A percentile compares a stretch with the other conserved stretches of the same genome.
These are phyloP conservation scores for Mitragyna speciosa DNA, from an alignment of 257 asterid genomes.

Conservation along the genomic window DNA sequence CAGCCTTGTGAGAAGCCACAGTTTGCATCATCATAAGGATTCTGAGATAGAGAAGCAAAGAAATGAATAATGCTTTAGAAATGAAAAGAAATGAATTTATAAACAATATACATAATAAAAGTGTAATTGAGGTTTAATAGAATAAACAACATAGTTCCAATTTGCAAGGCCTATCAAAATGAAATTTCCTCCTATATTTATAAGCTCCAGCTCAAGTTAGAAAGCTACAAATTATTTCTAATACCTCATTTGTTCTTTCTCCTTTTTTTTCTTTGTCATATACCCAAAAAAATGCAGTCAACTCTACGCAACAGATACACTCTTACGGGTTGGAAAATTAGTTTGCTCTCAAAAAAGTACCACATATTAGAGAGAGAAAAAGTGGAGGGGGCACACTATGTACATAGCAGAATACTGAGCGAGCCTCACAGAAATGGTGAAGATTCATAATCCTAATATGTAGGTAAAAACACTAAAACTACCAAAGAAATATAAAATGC, in stretches of 20 bases:
- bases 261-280: neutral
- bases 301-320: neutral
- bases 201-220: neutral
- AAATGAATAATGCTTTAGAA: constrained; percentile 9
- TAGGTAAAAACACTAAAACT: neutral
- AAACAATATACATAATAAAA: constrained; percentile 2
- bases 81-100: constrained; percentile 3
- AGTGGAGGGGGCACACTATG: neutral
- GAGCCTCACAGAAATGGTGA: neutral
- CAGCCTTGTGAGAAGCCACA: constrained; percentile 75
- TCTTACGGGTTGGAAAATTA: neutral
- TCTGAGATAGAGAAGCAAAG: constrained; percentile 48
- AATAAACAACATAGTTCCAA: neutral
- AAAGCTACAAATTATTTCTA: neutral
- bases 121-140: neutral
- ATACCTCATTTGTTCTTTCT: neutral
- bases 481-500: neutral
- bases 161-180: neutral
- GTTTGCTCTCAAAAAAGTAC: neutral
- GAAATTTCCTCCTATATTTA: neutral
- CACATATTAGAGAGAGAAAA: neutral
- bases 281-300: neutral
- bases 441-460: neutral
- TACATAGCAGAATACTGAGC: neutral
- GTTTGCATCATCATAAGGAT: constrained; percentile 86